Evolutionary conservation across 1,284 basidiomycete genomes (phyloP).

Genomic region (Cryptococcus jaspeensis): DNA sequence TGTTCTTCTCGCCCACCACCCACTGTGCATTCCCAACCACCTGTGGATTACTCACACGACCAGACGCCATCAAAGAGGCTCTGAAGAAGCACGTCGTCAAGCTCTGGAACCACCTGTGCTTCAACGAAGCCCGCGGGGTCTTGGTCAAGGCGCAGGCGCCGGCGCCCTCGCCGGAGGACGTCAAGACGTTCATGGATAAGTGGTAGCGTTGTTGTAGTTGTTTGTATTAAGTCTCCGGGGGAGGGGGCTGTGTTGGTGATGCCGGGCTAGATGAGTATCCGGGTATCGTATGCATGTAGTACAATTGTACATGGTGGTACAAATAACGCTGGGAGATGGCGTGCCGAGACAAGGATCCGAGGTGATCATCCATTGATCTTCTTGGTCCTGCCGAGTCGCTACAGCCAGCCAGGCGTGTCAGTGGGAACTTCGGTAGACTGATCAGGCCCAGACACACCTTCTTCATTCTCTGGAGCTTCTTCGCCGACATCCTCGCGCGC

Average conservation of each 20-base stretch:
- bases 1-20: no score
- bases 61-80: neutral
- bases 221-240: neutral
- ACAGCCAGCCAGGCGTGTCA: neutral
- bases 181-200: no score
- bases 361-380: slow-evolving; percentile 50
- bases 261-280: neutral
- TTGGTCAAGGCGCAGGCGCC: neutral
- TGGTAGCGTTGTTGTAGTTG: no score
- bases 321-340: neutral
- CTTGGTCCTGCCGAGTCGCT: slow-evolving; percentile 52
- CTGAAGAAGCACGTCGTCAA: neutral
- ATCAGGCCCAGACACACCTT: slow-evolving; percentile 41
- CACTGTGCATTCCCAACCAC: no score
- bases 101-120: neutral
- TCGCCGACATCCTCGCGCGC: slow-evolving; percentile 51
- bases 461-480: slow-evolving; percentile 52
- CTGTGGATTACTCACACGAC: neutral
- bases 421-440: neutral
- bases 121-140: neutral
- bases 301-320: neutral
- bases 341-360: neutral
- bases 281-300: slow-evolving; percentile 3
- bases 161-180: no score
- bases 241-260: neutral